Percentiles rank a stretch among this genome's conserved stretches.
Conservation (phyloP, 768 basidiomycete species). For the Termitomyces sp. region DNA sequence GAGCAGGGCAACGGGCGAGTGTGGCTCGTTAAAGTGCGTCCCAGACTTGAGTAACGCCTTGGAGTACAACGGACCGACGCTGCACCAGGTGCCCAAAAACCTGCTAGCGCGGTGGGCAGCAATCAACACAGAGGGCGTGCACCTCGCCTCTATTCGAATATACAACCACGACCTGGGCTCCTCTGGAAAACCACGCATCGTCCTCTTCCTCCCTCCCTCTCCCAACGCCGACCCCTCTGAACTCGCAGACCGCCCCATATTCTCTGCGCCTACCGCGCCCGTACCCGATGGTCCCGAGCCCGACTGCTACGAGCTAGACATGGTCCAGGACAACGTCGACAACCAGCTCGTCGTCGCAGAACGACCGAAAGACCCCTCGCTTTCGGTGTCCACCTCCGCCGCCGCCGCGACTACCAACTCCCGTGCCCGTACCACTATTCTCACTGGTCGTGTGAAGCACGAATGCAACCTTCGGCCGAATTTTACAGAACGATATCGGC, state of each 20-base stretch:
- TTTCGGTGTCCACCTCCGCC: conserved; percentile 28
- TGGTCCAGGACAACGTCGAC: conserved; percentile 79
- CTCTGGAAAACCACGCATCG: conserved; percentile 49
- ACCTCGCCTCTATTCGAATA: conserved; percentile 81
- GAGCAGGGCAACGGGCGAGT: conserved; percentile 69
- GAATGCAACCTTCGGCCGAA: conserved; percentile 70
- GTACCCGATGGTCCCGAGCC: conserved; percentile 33
- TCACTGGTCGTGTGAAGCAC: conserved; percentile 78
- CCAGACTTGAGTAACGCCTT: not conserved
- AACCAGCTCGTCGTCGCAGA: conserved; percentile 86
- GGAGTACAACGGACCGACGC: not conserved
- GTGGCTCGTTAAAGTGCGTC: conserved; percentile 79
- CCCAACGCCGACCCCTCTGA: conserved; percentile 29
- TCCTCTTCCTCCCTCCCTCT: conserved; percentile 62
- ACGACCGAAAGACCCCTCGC: conserved; percentile 58
- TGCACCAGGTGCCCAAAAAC: conserved; percentile 71
- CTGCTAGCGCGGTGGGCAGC: conserved; percentile 84
- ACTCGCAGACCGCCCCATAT: conserved; percentile 28
- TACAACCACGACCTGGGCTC: conserved; percentile 47
- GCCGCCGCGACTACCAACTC: conserved; percentile 40
- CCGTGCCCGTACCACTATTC: conserved; percentile 69
- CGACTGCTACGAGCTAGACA: conserved; percentile 82
- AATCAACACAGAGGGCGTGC: conserved; percentile 65
- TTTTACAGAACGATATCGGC: conserved; percentile 61
- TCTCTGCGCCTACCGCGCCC: conserved; percentile 27